Evolutionary conservation across 805 yeast species (phyloP), one percentile per base, ranked within the genome.

Genomic region (Saturnispora halmiae): DNA sequence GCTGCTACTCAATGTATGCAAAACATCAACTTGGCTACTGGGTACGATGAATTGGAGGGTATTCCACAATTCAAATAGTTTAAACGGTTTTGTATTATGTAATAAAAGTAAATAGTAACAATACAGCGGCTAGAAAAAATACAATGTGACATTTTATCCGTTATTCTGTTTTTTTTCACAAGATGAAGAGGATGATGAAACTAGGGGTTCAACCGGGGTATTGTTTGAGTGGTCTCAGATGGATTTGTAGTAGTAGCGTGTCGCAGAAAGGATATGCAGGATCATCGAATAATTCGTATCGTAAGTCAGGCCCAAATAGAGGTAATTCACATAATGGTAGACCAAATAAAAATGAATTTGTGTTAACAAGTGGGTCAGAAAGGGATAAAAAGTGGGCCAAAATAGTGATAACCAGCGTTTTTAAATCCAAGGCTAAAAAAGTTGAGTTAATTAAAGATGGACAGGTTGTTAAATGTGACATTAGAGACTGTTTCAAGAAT

Each of bases 1-100:
- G 99, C 99, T 33, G 94, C 96, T 34, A 92, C 99, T 14, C 99
- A 92, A 66, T 90, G 97, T 66, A 63, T 92, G 61, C 99, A 92
- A 65, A 92, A 92, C 69, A 83, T 94, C 61, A 92, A 92, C 63
- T 70, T 92, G 62, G 82, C 85, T 5, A 66, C 82, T 67, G 88
- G 88, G 19, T 92, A 85, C 62, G 90, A 83, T 36, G 98, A 92
- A 66, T 90, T 82, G 56, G 96, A 79, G 41, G 97, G 97, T 53
- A 92, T 92, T 56, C 96, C 98, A 36, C 15, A 19, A 2, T 42
- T 42, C 33, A 37, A 40, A 16, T n/a, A 15, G 13, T 10, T 8
- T 9, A 30, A 10, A 34, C n/a, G 19, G 21, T 19, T 21, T 18
- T 24, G 14, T 31, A 29, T 19, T 20, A 34, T 11, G 13, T 16